These are phyloP conservation scores for Cadophora gregata DNA, from an alignment of 2,329 filamentous ascomycete genomes.

Conservation along the genomic window DNA sequence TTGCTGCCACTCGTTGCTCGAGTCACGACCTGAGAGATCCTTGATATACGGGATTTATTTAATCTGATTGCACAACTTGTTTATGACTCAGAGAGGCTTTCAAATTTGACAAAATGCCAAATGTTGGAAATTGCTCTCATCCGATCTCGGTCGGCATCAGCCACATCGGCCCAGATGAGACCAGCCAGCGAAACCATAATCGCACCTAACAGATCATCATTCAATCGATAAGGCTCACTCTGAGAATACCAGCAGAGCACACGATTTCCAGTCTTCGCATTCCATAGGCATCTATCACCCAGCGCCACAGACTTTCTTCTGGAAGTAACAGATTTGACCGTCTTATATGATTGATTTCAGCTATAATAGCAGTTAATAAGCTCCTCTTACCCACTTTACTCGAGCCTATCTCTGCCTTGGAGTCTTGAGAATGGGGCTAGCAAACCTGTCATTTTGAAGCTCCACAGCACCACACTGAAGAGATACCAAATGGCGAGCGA, in stretches of 20 bases:
- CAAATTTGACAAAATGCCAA: no score
- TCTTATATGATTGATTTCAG: no score
- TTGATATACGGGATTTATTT: no score
- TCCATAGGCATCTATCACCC: background rate
- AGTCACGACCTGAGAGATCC: no score
- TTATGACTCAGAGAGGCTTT: no score
- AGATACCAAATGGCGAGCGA: background rate
- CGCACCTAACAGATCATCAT: background rate
- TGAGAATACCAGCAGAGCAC: background rate
- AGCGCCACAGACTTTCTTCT: no score
- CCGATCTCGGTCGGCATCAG: background rate
- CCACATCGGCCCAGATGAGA: background rate
- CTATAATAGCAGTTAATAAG: no score
- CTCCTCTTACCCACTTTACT: background rate
- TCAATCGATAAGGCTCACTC: background rate
- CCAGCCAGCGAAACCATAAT: background rate
- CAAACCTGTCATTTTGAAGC: background rate
- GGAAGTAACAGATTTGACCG: no score
- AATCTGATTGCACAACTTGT: no score
- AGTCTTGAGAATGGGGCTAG: background rate
- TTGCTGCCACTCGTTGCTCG: no score
- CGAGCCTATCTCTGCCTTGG: background rate
- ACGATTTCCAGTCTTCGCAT: background rate
- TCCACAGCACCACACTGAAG: background rate
- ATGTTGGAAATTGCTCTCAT: background rate